Conservation (phyloP, 495 filamentous ascomycete genomes). For the Penicillium simplicissimum region DNA sequence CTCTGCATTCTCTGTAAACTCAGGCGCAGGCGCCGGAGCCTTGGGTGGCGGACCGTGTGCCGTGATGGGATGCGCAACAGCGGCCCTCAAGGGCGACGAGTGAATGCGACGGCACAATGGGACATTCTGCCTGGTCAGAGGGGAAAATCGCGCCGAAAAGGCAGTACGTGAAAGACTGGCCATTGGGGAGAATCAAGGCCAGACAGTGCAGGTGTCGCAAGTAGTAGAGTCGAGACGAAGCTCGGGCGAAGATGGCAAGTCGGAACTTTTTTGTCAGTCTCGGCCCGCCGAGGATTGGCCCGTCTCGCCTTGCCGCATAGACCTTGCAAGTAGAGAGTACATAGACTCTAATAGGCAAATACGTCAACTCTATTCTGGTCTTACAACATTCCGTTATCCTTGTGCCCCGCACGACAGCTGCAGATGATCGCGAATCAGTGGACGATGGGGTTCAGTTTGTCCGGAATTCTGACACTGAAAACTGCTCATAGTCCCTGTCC, state of each 20-base stretch:
- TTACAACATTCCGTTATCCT: neutral
- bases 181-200: slow-evolving; percentile 11
- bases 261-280: slow-evolving; percentile 22
- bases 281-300: slow-evolving; percentile 17
- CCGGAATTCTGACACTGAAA: neutral
- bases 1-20: slow-evolving; percentile 49
- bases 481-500: neutral
- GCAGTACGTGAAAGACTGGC: slow-evolving; percentile 28
- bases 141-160: slow-evolving; percentile 24
- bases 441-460: neutral
- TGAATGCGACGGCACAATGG: slow-evolving; percentile 48
- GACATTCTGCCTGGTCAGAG: slow-evolving; percentile 17
- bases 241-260: neutral
- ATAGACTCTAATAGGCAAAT: neutral
- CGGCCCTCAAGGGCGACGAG: slow-evolving; percentile 49
- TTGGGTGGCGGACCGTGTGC: slow-evolving; percentile 83
- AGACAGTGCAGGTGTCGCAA: neutral
- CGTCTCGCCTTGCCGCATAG: neutral
- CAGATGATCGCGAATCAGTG: neutral
- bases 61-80: slow-evolving; percentile 67
- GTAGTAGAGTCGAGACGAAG: neutral
- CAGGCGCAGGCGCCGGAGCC: slow-evolving; percentile 62
- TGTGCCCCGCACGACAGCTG: neutral
- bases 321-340: neutral
- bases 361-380: neutral